These are phyloP conservation scores for Arctostaphylos glauca DNA, from an alignment of 148 eudicot species.

Conservation along the genomic window DNA sequence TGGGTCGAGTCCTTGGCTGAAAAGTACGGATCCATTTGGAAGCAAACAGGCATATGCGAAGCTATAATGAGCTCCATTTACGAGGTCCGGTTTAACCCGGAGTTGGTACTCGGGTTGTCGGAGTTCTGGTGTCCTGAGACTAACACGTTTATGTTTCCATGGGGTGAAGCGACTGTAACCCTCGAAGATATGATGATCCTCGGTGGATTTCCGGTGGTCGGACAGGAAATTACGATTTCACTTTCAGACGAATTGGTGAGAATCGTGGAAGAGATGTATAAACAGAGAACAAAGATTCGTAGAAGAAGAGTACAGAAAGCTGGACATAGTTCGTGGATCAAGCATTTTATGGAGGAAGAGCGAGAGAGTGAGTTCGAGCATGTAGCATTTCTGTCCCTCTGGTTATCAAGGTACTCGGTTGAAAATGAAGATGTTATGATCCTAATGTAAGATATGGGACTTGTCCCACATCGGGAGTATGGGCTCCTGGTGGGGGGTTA, in stretches of 20 bases:
- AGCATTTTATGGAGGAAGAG: conserved; percentile 33
- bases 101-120: conserved; percentile 10
- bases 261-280: conserved; percentile 22
- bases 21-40: conserved; percentile 32
- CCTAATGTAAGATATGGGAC: no score
- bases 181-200: conserved; percentile 19
- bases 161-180: conserved; percentile 16
- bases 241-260: background rate
- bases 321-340: conserved; percentile 26
- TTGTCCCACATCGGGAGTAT: no score
- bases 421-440: no score
- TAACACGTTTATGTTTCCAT: conserved; percentile 18
- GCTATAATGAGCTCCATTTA: conserved; percentile 10
- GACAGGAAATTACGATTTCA: conserved; percentile 3
- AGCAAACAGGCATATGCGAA: conserved; percentile 27
- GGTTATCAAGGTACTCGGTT: conserved; percentile 32
- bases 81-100: background rate
- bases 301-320: conserved; percentile 16
- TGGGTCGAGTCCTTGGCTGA: conserved; percentile 26
- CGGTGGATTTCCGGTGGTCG: conserved; percentile 22
- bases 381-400: conserved; percentile 40
- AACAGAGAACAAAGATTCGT: conserved; percentile 6
- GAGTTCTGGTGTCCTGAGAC: conserved; percentile 21
- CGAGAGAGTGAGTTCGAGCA: conserved; percentile 27
- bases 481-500: no score